These are phyloP conservation scores for Aristolochia fimbriata DNA, from an alignment of 164 flowering plant species.

Conservation along the genomic window DNA sequence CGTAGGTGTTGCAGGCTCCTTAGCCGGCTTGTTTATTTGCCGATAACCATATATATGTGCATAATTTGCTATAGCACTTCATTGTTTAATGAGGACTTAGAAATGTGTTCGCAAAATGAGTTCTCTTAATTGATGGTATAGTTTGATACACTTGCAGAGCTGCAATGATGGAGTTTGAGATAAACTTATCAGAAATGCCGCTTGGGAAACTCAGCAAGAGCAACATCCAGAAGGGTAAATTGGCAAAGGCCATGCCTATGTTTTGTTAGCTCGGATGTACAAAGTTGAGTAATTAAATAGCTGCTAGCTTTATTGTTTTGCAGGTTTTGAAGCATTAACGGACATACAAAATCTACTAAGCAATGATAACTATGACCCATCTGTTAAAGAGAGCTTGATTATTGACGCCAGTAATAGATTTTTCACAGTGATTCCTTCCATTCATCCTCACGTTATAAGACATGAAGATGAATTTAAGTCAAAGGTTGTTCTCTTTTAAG, in stretches of 20 bases:
- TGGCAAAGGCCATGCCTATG: neutral
- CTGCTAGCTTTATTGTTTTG: constrained; percentile 1
- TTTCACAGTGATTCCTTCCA: constrained; percentile 89
- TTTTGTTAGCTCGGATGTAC: neutral
- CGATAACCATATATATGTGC: too few relatives aligned
- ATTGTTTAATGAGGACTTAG: too few relatives aligned
- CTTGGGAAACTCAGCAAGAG: constrained; percentile 93
- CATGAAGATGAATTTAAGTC: constrained; percentile 76
- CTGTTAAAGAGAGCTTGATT: constrained; percentile 65
- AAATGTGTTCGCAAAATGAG: too few relatives aligned
- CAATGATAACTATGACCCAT: constrained; percentile 23
- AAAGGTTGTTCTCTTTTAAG: constrained; percentile 39
- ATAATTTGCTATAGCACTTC: too few relatives aligned
- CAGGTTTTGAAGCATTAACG: constrained; percentile 96
- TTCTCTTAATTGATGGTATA: too few relatives aligned
- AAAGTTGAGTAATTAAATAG: neutral
- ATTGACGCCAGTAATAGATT: constrained; percentile 91
- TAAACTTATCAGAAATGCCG: constrained; percentile 97
- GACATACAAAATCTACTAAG: constrained; percentile 74
- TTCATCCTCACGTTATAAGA: constrained; percentile 86
- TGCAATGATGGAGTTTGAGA: constrained; percentile 97
- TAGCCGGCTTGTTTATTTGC: too few relatives aligned
- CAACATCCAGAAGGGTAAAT: constrained; percentile 76
- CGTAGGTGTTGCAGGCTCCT: too few relatives aligned
- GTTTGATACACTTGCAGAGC: constrained; percentile 37